phyloP scores from a whole-genome alignment of 176 grass and related monocot species.

The Dactylis glomerata region DNA sequence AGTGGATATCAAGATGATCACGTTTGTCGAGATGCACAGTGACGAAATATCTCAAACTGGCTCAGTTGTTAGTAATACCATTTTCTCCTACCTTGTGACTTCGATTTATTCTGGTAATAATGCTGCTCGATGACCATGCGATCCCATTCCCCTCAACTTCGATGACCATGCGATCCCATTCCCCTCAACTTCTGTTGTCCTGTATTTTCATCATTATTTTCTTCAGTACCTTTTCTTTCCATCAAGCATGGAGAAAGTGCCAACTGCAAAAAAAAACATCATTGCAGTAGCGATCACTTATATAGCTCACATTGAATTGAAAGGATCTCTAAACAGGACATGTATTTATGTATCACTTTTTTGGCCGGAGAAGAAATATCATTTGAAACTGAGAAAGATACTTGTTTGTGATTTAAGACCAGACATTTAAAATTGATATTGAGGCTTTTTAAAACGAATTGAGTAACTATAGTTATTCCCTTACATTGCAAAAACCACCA shows the following conservation, averaged over 20 bases:
- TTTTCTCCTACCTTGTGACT: constrained; percentile 9
- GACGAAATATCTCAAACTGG: not conserved
- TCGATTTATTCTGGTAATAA: not conserved
- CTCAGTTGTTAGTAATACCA: not conserved
- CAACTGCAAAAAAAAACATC: constrained; percentile 27
- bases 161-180: not conserved
- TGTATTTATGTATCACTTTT: constrained; percentile 1
- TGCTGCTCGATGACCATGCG: not conserved
- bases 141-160: not conserved
- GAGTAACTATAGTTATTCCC: not conserved
- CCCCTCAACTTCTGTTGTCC: not conserved
- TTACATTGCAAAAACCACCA: not conserved
- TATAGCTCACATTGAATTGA: not conserved
- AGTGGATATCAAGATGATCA: not conserved
- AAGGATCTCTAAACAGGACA: not conserved
- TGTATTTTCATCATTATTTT: constrained; percentile 2
- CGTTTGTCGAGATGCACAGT: not conserved
- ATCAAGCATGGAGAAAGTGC: not conserved
- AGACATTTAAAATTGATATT: not conserved
- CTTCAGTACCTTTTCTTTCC: not conserved
- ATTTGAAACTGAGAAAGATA: not conserved
- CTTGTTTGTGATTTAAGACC: not conserved
- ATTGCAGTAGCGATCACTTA: not conserved
- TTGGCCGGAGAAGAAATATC: not conserved
- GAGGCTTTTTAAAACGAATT: not conserved